These are phyloP conservation scores for Chrysoporthe deuterocubensis DNA, from an alignment of 2,329 filamentous ascomycete species.

Conservation along the genomic window DNA sequence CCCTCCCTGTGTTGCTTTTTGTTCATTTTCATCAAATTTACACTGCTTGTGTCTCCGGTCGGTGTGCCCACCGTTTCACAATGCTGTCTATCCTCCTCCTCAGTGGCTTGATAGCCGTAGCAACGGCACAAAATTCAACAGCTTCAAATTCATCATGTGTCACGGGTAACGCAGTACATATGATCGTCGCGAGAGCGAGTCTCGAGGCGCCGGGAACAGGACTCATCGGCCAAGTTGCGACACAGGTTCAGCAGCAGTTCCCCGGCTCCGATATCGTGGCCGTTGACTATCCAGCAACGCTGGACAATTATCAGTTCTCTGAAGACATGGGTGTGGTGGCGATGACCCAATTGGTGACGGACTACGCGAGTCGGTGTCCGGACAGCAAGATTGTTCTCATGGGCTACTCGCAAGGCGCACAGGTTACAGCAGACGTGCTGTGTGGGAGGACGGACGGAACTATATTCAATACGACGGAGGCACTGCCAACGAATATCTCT, in stretches of 20 bases:
- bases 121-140: slow-evolving; percentile 15
- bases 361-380: slow-evolving; percentile 32
- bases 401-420: slow-evolving; percentile 35
- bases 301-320: slow-evolving; percentile 31
- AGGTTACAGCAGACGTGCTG: slow-evolving; percentile 34
- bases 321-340: slow-evolving; percentile 29
- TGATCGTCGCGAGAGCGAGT: slow-evolving; percentile 35
- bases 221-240: slow-evolving; percentile 33
- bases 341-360: slow-evolving; percentile 29
- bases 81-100: slow-evolving; percentile 14
- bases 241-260: slow-evolving; percentile 31
- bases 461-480: slow-evolving; percentile 24
- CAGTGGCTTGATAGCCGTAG: slow-evolving; percentile 11
- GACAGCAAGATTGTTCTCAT: slow-evolving; percentile 34
- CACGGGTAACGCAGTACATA: slow-evolving; percentile 32
- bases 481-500: slow-evolving; percentile 21
- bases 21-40: too few relatives aligned
- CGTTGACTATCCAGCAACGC: slow-evolving; percentile 35
- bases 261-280: slow-evolving; percentile 32
- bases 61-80: background rate
- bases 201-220: slow-evolving; percentile 32
- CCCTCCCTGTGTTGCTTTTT: background rate
- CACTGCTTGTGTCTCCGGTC: background rate
- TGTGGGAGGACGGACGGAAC: slow-evolving; percentile 30
- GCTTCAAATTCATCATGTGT: slow-evolving; percentile 19